phyloP scores from a whole-genome alignment of 192 early-diverging fungal species.

The Backusella tuberculispora region DNA sequence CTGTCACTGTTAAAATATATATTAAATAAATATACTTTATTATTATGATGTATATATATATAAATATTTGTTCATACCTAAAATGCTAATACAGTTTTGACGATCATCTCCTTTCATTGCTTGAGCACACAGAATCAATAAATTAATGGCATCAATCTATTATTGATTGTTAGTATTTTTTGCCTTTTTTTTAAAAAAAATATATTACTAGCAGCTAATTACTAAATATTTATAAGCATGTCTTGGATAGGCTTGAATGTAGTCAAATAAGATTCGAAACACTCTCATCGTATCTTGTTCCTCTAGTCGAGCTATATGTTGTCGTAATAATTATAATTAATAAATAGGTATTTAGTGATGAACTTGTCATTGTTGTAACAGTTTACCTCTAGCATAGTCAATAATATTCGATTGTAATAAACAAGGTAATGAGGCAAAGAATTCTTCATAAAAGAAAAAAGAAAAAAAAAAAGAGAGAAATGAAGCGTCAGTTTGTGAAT shows the following conservation, averaged over 20 bases:
- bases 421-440: slow-evolving; percentile 35
- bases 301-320: slow-evolving; percentile 16
- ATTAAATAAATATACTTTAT: too few relatives aligned
- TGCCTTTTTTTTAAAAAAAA: neutral
- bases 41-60: neutral
- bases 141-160: slow-evolving; percentile 31
- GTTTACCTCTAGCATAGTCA: slow-evolving; percentile 39
- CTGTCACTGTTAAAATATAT: slow-evolving; percentile 16
- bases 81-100: slow-evolving; percentile 21
- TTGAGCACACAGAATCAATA: slow-evolving; percentile 29
- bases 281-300: slow-evolving; percentile 29
- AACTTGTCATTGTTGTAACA: neutral
- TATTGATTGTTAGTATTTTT: neutral
- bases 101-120: slow-evolving; percentile 11
- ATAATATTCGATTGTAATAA: slow-evolving; percentile 39
- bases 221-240: slow-evolving; percentile 41
- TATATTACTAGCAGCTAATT: neutral
- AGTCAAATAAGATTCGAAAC: slow-evolving; percentile 34
- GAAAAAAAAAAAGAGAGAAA: neutral
- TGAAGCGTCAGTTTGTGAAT: neutral
- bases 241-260: slow-evolving; percentile 36
- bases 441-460: slow-evolving; percentile 19
- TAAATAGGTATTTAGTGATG: neutral
- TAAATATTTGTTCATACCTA: slow-evolving; percentile 3
- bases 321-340: neutral